Conservation (phyloP, 345 rosid genomes). For the Schrenkiella parvula region DNA sequence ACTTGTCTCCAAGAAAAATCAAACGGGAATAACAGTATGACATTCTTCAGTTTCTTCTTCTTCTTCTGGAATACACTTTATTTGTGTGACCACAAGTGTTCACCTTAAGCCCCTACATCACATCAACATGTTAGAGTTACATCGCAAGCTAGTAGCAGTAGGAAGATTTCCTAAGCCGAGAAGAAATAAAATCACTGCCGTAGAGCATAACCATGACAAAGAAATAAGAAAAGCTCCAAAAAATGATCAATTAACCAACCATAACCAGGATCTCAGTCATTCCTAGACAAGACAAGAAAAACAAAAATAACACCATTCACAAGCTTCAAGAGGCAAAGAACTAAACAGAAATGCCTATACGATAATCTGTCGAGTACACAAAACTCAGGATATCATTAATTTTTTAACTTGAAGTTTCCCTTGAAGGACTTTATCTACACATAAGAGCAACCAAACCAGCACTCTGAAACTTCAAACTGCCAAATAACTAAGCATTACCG, state of each 20-base stretch:
- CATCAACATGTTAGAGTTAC: slow-evolving; percentile 11
- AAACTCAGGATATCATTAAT: neutral
- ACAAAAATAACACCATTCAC: neutral
- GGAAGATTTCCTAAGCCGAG: neutral
- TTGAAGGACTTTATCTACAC: neutral
- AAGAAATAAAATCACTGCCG: neutral
- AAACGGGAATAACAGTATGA: slow-evolving; percentile 5
- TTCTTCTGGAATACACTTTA: slow-evolving; percentile 26
- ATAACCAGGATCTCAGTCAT: neutral
- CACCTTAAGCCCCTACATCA: slow-evolving; percentile 10
- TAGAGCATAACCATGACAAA: neutral
- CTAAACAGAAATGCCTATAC: neutral
- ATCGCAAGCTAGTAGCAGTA: neutral
- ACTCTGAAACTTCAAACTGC: neutral
- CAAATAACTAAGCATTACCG: neutral
- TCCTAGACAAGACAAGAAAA: neutral
- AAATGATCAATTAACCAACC: neutral
- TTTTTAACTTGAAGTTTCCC: too few species aligned
- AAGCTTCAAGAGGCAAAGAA: slow-evolving; percentile 3
- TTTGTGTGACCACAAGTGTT: slow-evolving; percentile 7
- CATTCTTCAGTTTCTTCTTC: slow-evolving; percentile 16
- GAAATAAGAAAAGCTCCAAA: neutral
- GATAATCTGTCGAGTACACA: neutral
- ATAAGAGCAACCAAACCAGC: neutral
- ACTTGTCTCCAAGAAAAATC: slow-evolving; percentile 15